Evolutionary conservation across 2,329 filamentous ascomycete genomes (phyloP).

Genomic region (Fusarium aywerte): DNA sequence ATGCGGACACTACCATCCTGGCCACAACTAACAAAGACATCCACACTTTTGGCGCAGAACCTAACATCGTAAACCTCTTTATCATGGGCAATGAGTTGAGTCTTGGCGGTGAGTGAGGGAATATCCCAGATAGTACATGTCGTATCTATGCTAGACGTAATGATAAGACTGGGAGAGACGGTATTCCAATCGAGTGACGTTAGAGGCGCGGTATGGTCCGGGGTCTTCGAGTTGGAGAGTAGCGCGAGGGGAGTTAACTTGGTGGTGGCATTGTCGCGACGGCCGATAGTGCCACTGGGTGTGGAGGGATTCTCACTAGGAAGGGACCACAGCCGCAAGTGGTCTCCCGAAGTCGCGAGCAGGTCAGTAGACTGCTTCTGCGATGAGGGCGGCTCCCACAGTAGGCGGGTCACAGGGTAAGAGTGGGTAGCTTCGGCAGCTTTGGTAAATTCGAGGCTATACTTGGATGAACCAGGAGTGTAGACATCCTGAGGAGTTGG

Average conservation of each 20-base stretch:
- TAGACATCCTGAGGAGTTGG: slow-evolving; percentile 76
- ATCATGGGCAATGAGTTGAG: slow-evolving; percentile 97
- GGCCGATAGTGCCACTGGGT: slow-evolving; percentile 74
- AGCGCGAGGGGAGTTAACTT: slow-evolving; percentile 94
- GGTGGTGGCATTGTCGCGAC: slow-evolving; percentile 68
- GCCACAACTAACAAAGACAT: slow-evolving; percentile 97
- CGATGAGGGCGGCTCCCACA: slow-evolving; percentile 95
- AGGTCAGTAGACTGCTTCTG: slow-evolving; percentile 96
- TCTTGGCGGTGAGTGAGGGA: slow-evolving; percentile 95
- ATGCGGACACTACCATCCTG: slow-evolving; percentile 98
- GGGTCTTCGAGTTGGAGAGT: slow-evolving; percentile 97
- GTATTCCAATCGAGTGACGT: slow-evolving; percentile 99
- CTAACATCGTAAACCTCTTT: slow-evolving; percentile 99
- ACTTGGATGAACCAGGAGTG: slow-evolving; percentile 75
- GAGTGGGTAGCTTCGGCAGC: slow-evolving; percentile 97
- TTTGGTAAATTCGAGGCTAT: slow-evolving; percentile 88
- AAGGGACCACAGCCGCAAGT: slow-evolving; percentile 92
- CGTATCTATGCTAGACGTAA: slow-evolving; percentile 98
- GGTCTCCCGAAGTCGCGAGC: slow-evolving; percentile 93
- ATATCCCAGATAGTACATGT: slow-evolving; percentile 99
- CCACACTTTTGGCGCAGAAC: slow-evolving; percentile 98
- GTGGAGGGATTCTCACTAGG: slow-evolving; percentile 72
- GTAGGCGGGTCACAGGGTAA: slow-evolving; percentile 92
- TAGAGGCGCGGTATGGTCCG: slow-evolving; percentile 95
- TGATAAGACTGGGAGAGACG: slow-evolving; percentile 94